Evolutionary conservation across 129 eudicot species (phyloP).

Genomic region (Flaveria brownii): DNA sequence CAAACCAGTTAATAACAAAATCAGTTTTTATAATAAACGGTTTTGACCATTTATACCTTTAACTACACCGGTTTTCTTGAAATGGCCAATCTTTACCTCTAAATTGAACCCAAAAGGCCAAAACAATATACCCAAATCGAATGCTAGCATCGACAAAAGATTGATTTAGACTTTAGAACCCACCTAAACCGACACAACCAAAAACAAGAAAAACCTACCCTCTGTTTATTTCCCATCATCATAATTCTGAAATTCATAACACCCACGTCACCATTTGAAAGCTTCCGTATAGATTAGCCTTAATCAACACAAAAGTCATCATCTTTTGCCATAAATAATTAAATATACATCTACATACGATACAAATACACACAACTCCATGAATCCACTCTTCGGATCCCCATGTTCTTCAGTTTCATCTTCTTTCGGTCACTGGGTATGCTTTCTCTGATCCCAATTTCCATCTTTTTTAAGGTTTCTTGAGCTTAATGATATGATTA

Average conservation of each 20-base stretch:
- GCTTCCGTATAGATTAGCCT: conserved; percentile 35
- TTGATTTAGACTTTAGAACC: conserved; percentile 11
- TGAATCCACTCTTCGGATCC: conserved; percentile 29
- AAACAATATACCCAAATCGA: no score
- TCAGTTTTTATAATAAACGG: no score
- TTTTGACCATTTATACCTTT: no score
- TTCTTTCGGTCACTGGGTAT: conserved; percentile 37
- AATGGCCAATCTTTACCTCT: no score
- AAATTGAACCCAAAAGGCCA: no score
- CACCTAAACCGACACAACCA: conserved; percentile 29
- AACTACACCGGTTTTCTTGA: no score
- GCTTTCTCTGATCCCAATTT: conserved; percentile 21
- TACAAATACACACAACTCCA: conserved; percentile 17
- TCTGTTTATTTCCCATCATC: conserved; percentile 5
- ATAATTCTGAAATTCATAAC: conserved; percentile 26
- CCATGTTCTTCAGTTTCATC: conserved; percentile 35
- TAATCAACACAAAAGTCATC: conserved; percentile 31
- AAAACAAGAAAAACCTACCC: conserved; percentile 37
- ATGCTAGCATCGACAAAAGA: not conserved
- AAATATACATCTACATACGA: not conserved
- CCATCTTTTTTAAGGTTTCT: not conserved
- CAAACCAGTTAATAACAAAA: no score
- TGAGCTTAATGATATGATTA: conserved; percentile 7
- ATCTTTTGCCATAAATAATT: conserved; percentile 17
- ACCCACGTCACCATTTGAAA: conserved; percentile 41